A percentile compares a stretch with the other conserved stretches of the same genome.
phyloP scores from a whole-genome alignment of 1,284 basidiomycete species.

The Boletus hoseneyae region DNA sequence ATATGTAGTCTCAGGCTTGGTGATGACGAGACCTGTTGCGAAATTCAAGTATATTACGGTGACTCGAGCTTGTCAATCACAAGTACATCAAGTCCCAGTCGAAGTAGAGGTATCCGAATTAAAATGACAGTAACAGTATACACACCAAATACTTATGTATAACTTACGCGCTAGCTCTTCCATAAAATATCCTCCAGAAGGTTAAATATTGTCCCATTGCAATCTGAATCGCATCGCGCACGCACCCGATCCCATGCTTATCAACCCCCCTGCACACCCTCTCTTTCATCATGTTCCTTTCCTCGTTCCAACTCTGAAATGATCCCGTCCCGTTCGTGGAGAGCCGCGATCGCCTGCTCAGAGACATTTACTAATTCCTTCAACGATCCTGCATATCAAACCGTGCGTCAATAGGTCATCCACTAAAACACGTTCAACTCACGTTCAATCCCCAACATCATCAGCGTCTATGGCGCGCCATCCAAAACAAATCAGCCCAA shows the following conservation, averaged over 20 bases:
- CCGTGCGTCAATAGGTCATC: not conserved
- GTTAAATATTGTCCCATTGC: no score
- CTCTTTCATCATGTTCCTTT: slow-evolving; percentile 2
- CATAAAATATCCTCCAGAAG: not conserved
- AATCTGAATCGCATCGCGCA: not conserved
- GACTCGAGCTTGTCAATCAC: no score
- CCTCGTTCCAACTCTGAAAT: slow-evolving; percentile 8
- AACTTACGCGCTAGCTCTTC: not conserved
- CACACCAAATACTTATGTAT: not conserved
- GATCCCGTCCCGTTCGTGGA: slow-evolving; percentile 22
- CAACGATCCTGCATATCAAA: slow-evolving; percentile 21
- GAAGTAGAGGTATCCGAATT: not conserved
- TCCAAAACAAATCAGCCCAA: not conserved
- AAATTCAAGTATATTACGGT: no score
- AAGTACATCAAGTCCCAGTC: no score
- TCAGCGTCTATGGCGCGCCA: slow-evolving; percentile 42
- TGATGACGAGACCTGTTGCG: no score
- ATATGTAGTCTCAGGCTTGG: no score
- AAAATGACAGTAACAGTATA: not conserved
- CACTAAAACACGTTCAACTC: slow-evolving; percentile 19
- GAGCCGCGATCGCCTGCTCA: slow-evolving; percentile 21
- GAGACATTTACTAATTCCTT: slow-evolving; percentile 24
- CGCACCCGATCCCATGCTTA: no score
- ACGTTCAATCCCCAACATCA: slow-evolving; percentile 55
- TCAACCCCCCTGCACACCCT: not conserved